These are phyloP conservation scores for Sutorius australiensis DNA, from an alignment of 768 basidiomycete genomes.

Conservation along the genomic window DNA sequence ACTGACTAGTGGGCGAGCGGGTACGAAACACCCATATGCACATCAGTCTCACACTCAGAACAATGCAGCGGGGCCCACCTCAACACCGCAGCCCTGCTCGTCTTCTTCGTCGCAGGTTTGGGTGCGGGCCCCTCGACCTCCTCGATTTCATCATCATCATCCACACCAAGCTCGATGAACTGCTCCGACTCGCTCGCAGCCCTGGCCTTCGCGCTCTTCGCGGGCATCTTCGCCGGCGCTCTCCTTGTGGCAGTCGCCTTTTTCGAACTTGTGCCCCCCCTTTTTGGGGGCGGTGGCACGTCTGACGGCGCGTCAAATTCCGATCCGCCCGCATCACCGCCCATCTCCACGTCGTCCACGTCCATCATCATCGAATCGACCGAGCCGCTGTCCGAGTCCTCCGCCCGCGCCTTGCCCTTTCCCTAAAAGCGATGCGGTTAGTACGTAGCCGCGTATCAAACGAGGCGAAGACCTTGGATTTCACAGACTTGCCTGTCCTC, in stretches of 20 bases:
- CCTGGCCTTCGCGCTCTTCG: constrained; percentile 53
- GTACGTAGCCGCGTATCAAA: too few relatives aligned
- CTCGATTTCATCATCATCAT: constrained; percentile 53
- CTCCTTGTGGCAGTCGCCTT: constrained; percentile 24
- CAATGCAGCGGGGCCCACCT: constrained; percentile 41
- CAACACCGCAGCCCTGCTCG: constrained; percentile 60
- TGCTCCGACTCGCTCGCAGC: constrained; percentile 48
- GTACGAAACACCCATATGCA: not conserved
- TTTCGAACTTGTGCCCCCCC: constrained; percentile 38
- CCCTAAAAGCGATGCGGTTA: constrained; percentile 31
- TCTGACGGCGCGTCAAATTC: constrained; percentile 44
- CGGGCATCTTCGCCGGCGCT: constrained; percentile 39
- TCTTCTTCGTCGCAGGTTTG: constrained; percentile 46
- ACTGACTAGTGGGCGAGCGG: constrained; percentile 27
- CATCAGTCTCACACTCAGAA: constrained; percentile 28
- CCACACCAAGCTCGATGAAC: constrained; percentile 52
- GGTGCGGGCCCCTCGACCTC: constrained; percentile 42
- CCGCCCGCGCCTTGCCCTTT: constrained; percentile 49
- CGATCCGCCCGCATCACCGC: constrained; percentile 56
- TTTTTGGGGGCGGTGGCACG: constrained; percentile 41
- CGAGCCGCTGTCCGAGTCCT: constrained; percentile 50
- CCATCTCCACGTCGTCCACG: constrained; percentile 56
- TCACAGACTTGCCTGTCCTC: constrained; percentile 35
- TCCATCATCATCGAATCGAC: constrained; percentile 79
- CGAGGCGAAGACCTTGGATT: constrained; percentile 39